These are phyloP conservation scores for Nakazawaea ernobii DNA, from an alignment of 805 yeast species.

Conservation along the genomic window DNA sequence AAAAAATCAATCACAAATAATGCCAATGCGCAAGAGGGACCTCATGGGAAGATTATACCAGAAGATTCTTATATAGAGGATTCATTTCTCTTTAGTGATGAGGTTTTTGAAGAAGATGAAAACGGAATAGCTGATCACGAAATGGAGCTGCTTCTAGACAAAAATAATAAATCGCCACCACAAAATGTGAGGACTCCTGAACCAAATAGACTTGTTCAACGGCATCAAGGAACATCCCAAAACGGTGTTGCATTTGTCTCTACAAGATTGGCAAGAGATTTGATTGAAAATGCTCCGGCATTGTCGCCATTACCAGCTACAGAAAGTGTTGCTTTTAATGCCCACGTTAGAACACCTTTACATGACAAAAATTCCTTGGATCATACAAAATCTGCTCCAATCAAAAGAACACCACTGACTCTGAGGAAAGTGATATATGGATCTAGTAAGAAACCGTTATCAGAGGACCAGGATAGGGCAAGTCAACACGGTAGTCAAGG, in stretches of 20 bases:
- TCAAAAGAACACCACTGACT: constrained; percentile 31
- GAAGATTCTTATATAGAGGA: constrained; percentile 32
- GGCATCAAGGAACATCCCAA: constrained; percentile 13
- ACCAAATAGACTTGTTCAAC: constrained; percentile 1
- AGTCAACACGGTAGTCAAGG: background rate
- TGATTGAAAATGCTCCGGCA: constrained; percentile 38
- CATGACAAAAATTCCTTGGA: constrained; percentile 49
- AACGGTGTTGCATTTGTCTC: constrained; percentile 44
- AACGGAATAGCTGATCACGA: constrained; percentile 24
- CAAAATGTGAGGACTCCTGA: constrained; percentile 3
- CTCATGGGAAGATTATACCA: constrained; percentile 4
- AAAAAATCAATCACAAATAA: constrained; percentile 1
- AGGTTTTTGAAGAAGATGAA: constrained; percentile 24
- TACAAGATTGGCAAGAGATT: constrained; percentile 54
- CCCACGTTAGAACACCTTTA: constrained; percentile 51
- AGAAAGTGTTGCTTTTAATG: constrained; percentile 41
- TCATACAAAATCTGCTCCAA: constrained; percentile 61
- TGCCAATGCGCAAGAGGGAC: background rate
- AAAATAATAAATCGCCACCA: constrained; percentile 5
- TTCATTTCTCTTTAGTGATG: constrained; percentile 49
- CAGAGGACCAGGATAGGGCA: background rate
- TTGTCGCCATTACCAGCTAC: constrained; percentile 20
- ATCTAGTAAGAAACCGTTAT: constrained; percentile 6
- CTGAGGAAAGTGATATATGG: background rate
- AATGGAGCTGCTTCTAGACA: constrained; percentile 14